Base-by-base conservation (phyloP, 202 grass and related monocot species). In the Schoenoplectus tabernaemontani region DNA sequence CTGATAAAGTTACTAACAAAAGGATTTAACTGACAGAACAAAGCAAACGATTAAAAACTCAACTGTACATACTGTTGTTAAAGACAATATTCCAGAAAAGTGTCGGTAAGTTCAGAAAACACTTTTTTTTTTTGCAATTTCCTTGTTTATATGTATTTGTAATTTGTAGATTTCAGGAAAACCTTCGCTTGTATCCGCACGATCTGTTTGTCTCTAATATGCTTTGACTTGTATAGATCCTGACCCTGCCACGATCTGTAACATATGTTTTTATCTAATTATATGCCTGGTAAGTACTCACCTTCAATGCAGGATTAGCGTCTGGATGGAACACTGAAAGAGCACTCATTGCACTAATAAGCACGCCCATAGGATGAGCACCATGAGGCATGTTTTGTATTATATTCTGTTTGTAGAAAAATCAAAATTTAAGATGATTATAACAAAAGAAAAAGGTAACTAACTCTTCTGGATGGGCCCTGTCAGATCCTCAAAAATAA, bases 291-390 rank as follows among this genome's bases (percentile, higher is more conserved):
- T 9, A n/a, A n/a, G n/a, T n/a, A n/a, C n/a, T n/a, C n/a, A 88
- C 86, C 73, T 78, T 82, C 33, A 88, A 78, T 30, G 86, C 86
- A 84, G 86, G 86, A 81, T 88, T 88, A 22, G 86, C 86, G 3
- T 88, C 86, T 51, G 86, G 86, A 81, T 88, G 86, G 78, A 88
- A 88, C 32, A 88, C 86, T 15, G 82, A 88, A 77, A 84, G 82
- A 48, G 86, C 82, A 82, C 86, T 88, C 78, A 84, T 84, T 81
- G 82, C 78, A 62, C 86, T 84, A 19, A 88, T 64, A 78, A 88
- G 86, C 41, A 88, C 86, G 15, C 82, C 82, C 86, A 88, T 88
- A 65, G 86, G 86, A 58, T 88, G 86, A 8, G 86, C 86, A 78
- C 82, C 86, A 80, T 88, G 86, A 78, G 86, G 77, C 86, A 88